A percentile compares a stretch with the other conserved stretches of the same genome.
Conservation (phyloP, 805 yeast genomes). For the Candida corydali region DNA sequence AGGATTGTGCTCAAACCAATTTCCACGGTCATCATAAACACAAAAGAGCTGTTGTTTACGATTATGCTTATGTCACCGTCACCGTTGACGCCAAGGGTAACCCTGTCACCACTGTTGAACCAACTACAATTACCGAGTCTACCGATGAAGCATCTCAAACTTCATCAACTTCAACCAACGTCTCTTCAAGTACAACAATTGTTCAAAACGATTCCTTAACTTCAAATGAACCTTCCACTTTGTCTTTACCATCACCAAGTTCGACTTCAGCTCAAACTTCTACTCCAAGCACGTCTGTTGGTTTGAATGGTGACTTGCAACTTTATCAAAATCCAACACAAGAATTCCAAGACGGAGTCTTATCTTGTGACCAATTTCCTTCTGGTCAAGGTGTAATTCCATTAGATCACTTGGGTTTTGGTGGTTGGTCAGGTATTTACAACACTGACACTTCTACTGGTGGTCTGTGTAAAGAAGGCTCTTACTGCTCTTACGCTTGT, state of each 20-base stretch:
- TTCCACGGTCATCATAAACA: conserved; percentile 60
- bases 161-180: conserved; percentile 22
- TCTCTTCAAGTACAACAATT: conserved; percentile 13
- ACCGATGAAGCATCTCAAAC: conserved; percentile 18
- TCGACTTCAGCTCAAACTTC: conserved; percentile 8
- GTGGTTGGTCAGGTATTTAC: conserved; percentile 43
- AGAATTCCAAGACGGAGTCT: conserved; percentile 65
- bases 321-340: conserved; percentile 46
- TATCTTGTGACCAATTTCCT: conserved; percentile 67
- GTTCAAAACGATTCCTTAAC: conserved; percentile 18
- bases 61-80: conserved; percentile 39
- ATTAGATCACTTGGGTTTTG: conserved; percentile 35
- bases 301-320: conserved; percentile 48
- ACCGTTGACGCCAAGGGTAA: conserved; percentile 42
- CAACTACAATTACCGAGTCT: conserved; percentile 16
- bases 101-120: conserved; percentile 19
- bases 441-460: conserved; percentile 44
- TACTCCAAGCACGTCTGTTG: conserved; percentile 5
- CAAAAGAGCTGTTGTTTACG: conserved; percentile 52
- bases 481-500: conserved; percentile 75
- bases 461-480: conserved; percentile 54
- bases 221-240: conserved; percentile 19
- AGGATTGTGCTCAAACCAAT: conserved; percentile 39
- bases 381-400: conserved; percentile 69
- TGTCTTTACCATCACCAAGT: conserved; percentile 13